These are phyloP conservation scores for Talaromyces sp. DNA, from an alignment of 2,329 filamentous ascomycete genomes.

Conservation along the genomic window DNA sequence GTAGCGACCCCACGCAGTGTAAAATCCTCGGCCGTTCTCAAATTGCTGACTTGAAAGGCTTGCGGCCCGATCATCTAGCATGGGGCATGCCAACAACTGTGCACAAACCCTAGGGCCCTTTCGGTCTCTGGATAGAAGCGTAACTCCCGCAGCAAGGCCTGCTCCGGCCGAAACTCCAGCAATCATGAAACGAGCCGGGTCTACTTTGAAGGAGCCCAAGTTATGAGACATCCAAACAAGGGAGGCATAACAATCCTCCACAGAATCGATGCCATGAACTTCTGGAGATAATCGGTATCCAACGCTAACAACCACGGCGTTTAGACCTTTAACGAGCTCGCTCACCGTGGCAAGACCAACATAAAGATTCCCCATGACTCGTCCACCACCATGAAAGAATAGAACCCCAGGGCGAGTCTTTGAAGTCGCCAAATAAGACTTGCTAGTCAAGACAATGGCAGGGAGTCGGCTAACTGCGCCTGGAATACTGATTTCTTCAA, in stretches of 20 bases:
- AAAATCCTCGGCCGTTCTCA: constrained; percentile 8
- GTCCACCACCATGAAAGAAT: constrained; percentile 8
- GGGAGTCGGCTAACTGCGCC: background rate
- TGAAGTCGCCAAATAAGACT: background rate
- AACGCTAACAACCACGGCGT: constrained; percentile 3
- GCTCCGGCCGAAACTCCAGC: constrained; percentile 8
- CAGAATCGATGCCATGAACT: background rate
- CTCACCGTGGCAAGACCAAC: constrained; percentile 3
- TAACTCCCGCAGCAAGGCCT: constrained; percentile 1
- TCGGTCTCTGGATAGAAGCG: constrained; percentile 4
- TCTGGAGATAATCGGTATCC: constrained; percentile 9
- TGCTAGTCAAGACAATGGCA: background rate
- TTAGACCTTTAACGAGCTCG: background rate
- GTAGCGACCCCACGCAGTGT: constrained; percentile 6
- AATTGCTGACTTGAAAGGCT: background rate
- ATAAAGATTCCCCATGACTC: constrained; percentile 10
- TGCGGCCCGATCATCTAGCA: constrained; percentile 7
- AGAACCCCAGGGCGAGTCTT: background rate
- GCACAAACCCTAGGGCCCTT: constrained; percentile 2
- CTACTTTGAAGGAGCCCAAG: background rate
- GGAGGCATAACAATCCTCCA: constrained; percentile 11
- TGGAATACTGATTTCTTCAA: background rate
- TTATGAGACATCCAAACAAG: constrained; percentile 6
- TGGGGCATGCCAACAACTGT: constrained; percentile 4
- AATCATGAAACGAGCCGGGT: constrained; percentile 8